Percentiles rank a stretch among this genome's conserved stretches.
Evolutionary conservation across 768 basidiomycete species (phyloP).

Genomic region (Lyophyllum shimeji): DNA sequence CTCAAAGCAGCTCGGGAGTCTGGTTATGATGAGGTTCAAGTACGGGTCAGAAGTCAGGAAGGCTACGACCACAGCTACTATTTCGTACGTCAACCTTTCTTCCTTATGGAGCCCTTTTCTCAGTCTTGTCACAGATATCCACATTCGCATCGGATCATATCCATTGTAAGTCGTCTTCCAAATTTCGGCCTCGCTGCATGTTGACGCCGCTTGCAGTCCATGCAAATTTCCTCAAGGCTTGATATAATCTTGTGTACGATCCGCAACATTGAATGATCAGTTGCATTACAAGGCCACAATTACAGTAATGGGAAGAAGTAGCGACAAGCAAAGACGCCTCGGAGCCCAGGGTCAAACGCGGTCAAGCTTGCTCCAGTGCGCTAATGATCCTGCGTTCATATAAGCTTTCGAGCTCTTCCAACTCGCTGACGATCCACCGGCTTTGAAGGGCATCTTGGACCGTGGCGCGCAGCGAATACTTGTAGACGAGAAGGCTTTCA

Average conservation of each 20-base stretch:
- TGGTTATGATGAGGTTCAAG: slow-evolving; percentile 72
- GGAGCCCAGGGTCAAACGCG: slow-evolving; percentile 3
- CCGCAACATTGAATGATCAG: neutral
- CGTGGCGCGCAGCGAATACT: slow-evolving; percentile 60
- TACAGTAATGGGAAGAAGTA: slow-evolving; percentile 3
- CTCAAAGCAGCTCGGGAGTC: slow-evolving; percentile 71
- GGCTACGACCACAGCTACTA: slow-evolving; percentile 91
- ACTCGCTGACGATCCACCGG: slow-evolving; percentile 66
- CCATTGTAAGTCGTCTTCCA: slow-evolving; percentile 57
- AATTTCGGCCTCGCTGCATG: slow-evolving; percentile 6
- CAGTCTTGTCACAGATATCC: slow-evolving; percentile 60
- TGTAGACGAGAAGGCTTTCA: slow-evolving; percentile 56
- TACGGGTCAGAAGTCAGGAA: slow-evolving; percentile 75
- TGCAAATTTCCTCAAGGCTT: slow-evolving; percentile 83
- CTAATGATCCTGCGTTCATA: slow-evolving; percentile 54
- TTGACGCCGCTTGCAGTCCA: slow-evolving; percentile 57
- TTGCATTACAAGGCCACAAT: slow-evolving; percentile 2
- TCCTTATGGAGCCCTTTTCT: neutral
- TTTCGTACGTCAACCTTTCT: slow-evolving; percentile 49
- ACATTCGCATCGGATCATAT: slow-evolving; percentile 90
- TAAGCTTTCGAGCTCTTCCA: slow-evolving; percentile 56
- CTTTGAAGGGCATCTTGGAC: slow-evolving; percentile 59
- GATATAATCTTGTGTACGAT: slow-evolving; percentile 8
- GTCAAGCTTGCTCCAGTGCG: slow-evolving; percentile 13
- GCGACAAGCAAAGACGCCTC: slow-evolving; percentile 8